Evolutionary conservation across 257 asterid genomes (phyloP).

Genomic region (Solanum stenotomum): DNA sequence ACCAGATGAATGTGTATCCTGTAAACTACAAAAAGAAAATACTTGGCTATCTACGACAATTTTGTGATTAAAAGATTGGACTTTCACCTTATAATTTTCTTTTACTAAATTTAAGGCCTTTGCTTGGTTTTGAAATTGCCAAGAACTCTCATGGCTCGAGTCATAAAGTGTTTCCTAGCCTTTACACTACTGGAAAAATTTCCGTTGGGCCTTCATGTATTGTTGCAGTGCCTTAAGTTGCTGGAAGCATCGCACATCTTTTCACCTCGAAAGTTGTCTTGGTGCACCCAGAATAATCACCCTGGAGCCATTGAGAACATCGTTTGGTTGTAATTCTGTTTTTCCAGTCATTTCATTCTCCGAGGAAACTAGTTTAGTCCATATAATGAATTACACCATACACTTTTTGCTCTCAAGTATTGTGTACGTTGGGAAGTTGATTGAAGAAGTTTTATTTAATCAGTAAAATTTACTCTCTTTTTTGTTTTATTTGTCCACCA

Average conservation of each 20-base stretch:
- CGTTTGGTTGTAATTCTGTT: neutral
- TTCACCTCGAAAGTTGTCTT: neutral
- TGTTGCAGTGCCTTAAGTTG: neutral
- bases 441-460: neutral
- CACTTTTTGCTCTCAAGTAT: neutral
- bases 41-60: too few species aligned
- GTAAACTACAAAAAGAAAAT: too few species aligned
- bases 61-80: too few species aligned
- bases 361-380: neutral
- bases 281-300: neutral
- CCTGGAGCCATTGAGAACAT: neutral
- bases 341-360: neutral
- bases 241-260: neutral
- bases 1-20: too few species aligned
- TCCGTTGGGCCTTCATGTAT: too few species aligned
- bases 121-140: too few species aligned
- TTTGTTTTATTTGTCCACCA: neutral
- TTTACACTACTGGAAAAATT: too few species aligned
- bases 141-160: too few species aligned
- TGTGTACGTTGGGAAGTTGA: neutral
- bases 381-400: neutral
- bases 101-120: too few species aligned
- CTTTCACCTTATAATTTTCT: too few species aligned
- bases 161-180: too few species aligned
- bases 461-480: neutral